Percentiles rank a stretch among this genome's conserved stretches.
Conservation (phyloP, 202 grass and related monocot genomes). For the Panicum virgatum region DNA sequence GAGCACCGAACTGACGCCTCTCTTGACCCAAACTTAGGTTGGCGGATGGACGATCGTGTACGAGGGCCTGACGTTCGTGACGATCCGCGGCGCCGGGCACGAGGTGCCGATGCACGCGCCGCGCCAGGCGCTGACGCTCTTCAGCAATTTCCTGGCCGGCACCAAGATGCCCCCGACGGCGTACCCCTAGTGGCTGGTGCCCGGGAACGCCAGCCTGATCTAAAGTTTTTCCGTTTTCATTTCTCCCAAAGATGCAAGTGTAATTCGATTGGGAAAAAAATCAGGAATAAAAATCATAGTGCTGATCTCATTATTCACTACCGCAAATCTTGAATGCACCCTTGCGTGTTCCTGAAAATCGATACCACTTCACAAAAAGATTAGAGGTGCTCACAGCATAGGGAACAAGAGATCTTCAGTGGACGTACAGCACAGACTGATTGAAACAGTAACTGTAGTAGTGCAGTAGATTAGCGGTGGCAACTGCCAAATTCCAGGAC, state of each 20-base stretch:
- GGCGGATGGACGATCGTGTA: slow-evolving; percentile 94
- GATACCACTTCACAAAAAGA: not conserved
- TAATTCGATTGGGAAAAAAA: slow-evolving; percentile 37
- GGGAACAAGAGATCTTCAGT: not conserved
- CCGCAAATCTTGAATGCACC: not conserved
- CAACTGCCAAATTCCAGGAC: not conserved
- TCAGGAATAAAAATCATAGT: slow-evolving; percentile 29
- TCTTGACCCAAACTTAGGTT: slow-evolving; percentile 39
- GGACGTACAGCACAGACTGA: not conserved
- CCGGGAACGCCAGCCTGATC: not conserved
- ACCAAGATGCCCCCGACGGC: slow-evolving; percentile 59
- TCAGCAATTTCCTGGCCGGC: slow-evolving; percentile 69
- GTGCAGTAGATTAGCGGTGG: not conserved
- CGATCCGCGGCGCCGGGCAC: slow-evolving; percentile 87
- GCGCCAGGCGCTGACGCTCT: slow-evolving; percentile 61
- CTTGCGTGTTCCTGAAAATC: not conserved
- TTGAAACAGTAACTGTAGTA: not conserved
- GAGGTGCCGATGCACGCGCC: slow-evolving; percentile 79
- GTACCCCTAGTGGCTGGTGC: slow-evolving; percentile 26
- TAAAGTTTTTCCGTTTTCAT: not conserved
- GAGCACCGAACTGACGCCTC: not conserved
- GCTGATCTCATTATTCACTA: slow-evolving; percentile 3
- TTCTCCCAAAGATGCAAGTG: slow-evolving; percentile 25
- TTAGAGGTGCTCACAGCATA: not conserved
- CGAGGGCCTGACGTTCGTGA: slow-evolving; percentile 88